Evolutionary conservation across 768 basidiomycete genomes (phyloP).

Genomic region (Amanita rimosa): DNA sequence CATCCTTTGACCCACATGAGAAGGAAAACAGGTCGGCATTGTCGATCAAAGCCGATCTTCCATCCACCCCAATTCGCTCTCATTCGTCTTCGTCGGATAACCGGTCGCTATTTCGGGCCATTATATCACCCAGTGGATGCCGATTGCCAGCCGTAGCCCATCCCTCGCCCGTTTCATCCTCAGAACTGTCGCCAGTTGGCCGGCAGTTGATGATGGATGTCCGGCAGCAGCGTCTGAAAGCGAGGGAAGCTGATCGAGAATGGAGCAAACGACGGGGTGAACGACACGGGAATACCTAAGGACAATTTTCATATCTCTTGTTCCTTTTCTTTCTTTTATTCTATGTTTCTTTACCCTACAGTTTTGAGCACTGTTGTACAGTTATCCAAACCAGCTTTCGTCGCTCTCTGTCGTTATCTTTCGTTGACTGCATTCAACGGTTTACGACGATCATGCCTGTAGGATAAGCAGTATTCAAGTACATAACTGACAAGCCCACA

Average conservation of each 20-base stretch:
- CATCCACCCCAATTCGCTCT: slow-evolving; percentile 35
- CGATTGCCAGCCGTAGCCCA: slow-evolving; percentile 28
- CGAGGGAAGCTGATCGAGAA: slow-evolving; percentile 24
- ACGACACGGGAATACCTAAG: slow-evolving; percentile 1
- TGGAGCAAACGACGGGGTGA: slow-evolving; percentile 11
- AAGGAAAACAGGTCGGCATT: slow-evolving; percentile 32
- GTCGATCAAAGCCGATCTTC: slow-evolving; percentile 24
- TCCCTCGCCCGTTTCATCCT: slow-evolving; percentile 59
- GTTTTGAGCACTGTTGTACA: slow-evolving; percentile 3
- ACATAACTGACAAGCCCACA: too few relatives aligned
- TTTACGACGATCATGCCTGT: not conserved
- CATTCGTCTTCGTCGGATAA: slow-evolving; percentile 19
- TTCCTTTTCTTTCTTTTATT: not conserved
- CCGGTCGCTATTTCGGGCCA: slow-evolving; percentile 24
- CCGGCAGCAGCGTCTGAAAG: slow-evolving; percentile 33
- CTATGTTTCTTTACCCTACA: not conserved
- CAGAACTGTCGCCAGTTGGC: slow-evolving; percentile 62
- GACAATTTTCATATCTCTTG: not conserved
- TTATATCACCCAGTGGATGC: slow-evolving; percentile 33
- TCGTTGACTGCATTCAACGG: slow-evolving; percentile 1
- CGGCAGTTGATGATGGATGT: slow-evolving; percentile 58
- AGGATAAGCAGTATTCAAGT: not conserved
- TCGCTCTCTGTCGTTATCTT: slow-evolving; percentile 3
- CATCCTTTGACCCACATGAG: slow-evolving; percentile 10
- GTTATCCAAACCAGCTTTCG: not conserved